Percentiles rank a stretch among this genome's conserved stretches.
phyloP scores from a whole-genome alignment of 805 yeast genomes.

The Myxozyma vanderwaltii region DNA sequence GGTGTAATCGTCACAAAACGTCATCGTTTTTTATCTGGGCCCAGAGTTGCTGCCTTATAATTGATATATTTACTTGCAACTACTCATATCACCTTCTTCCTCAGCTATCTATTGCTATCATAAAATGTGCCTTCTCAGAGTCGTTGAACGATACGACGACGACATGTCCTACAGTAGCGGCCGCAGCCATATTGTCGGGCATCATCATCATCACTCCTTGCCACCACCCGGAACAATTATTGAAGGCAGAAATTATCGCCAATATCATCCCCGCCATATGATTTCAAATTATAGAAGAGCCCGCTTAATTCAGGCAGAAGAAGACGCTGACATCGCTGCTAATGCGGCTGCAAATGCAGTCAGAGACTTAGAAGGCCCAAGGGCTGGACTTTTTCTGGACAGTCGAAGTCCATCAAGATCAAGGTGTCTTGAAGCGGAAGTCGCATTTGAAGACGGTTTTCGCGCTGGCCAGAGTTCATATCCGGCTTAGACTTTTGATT shows the following conservation, averaged over 20 bases:
- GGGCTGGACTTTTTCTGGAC: neutral
- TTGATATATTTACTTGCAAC: too few relatives aligned
- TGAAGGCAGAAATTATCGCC: neutral
- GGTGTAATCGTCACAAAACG: too few relatives aligned
- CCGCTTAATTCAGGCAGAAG: neutral
- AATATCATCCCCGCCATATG: neutral
- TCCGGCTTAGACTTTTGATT: too few relatives aligned
- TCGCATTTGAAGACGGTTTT: slow-evolving; percentile 1
- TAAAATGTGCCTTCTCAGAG: neutral
- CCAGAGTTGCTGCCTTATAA: too few relatives aligned
- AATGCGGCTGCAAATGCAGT: slow-evolving; percentile 7
- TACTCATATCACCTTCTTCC: too few relatives aligned
- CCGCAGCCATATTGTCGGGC: neutral
- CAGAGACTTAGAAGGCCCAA: slow-evolving; percentile 2
- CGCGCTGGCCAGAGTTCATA: neutral
- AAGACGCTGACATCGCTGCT: slow-evolving; percentile 9
- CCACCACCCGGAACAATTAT: neutral
- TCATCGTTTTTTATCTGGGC: neutral
- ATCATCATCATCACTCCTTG: neutral
- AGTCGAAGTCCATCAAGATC: neutral
- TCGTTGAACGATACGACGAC: neutral
- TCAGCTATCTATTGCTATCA: neutral
- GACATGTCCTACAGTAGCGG: neutral
- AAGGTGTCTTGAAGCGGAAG: neutral
- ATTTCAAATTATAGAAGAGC: neutral